Conservation (phyloP, 495 filamentous ascomycete species). For the Tuber melanosporum region DNA sequence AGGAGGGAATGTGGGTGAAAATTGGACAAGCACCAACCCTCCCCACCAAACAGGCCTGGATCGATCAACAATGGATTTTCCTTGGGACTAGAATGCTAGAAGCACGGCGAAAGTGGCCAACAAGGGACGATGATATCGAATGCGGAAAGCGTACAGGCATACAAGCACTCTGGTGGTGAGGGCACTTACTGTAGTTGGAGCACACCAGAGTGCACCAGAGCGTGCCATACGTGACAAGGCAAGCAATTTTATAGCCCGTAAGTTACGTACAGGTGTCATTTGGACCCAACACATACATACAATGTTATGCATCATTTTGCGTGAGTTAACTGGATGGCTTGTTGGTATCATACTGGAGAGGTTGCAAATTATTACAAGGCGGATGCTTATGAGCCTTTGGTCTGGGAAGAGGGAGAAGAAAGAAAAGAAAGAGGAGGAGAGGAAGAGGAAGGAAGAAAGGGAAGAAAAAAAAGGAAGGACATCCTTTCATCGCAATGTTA, state of each 20-base stretch:
- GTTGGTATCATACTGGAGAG: not conserved
- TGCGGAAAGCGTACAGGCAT: not conserved
- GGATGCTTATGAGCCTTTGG: not conserved
- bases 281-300: not conserved
- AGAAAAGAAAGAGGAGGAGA: not conserved
- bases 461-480: not conserved
- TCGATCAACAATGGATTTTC: slow-evolving; percentile 22
- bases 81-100: slow-evolving; percentile 11
- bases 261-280: not conserved
- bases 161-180: not conserved
- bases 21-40: slow-evolving; percentile 2
- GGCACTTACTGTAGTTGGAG: not conserved
- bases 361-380: not conserved
- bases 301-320: not conserved
- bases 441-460: not conserved
- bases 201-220: not conserved
- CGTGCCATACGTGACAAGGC: not conserved
- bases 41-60: slow-evolving; percentile 15
- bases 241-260: not conserved
- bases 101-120: not conserved
- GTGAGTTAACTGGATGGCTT: not conserved
- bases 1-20: slow-evolving; percentile 11
- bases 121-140: not conserved
- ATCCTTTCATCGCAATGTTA: not conserved
- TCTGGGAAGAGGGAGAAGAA: not conserved